Percentiles rank a stretch among this genome's conserved stretches.
Evolutionary conservation across 1,139 yeast species (phyloP).

Genomic region (Candida glucosophila): DNA sequence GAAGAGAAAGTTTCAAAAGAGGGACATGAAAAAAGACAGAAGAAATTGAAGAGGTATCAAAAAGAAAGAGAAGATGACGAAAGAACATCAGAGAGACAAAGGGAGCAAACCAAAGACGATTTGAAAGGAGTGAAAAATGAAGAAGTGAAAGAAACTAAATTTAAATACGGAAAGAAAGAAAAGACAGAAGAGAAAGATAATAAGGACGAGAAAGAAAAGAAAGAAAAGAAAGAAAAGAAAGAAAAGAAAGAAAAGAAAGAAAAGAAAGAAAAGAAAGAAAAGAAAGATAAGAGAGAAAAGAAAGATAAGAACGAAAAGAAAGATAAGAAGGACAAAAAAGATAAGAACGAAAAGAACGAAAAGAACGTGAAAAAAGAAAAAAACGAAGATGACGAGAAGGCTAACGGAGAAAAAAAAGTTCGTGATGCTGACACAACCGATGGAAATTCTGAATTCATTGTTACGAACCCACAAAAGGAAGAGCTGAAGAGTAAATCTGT

Average conservation of each 20-base stretch:
- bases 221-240: conserved; percentile 24
- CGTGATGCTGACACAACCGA: conserved; percentile 4
- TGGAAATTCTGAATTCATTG: too few species aligned
- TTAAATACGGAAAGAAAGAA: conserved; percentile 45
- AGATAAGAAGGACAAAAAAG: conserved; percentile 35
- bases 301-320: conserved; percentile 40
- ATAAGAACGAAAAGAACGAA: conserved; percentile 35
- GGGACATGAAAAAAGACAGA: too few species aligned
- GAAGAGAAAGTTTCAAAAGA: too few species aligned
- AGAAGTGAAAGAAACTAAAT: conserved; percentile 25
- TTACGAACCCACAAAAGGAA: conserved; percentile 1
- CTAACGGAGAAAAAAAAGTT: conserved; percentile 21
- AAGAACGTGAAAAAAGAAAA: conserved; percentile 38
- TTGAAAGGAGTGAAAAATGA: conserved; percentile 3
- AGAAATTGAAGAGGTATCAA: too few species aligned
- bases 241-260: conserved; percentile 35
- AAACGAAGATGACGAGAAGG: conserved; percentile 39
- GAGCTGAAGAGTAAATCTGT: conserved; percentile 1
- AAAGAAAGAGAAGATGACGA: too few species aligned
- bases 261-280: conserved; percentile 20
- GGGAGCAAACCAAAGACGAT: neutral
- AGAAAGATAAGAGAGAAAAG: conserved; percentile 34
- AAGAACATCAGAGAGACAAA: too few species aligned
- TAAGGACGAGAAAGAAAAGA: conserved; percentile 31
- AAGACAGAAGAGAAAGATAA: conserved; percentile 24